phyloP scores from a whole-genome alignment of 2,329 filamentous ascomycete genomes.

The Aspergillus caelatus region DNA sequence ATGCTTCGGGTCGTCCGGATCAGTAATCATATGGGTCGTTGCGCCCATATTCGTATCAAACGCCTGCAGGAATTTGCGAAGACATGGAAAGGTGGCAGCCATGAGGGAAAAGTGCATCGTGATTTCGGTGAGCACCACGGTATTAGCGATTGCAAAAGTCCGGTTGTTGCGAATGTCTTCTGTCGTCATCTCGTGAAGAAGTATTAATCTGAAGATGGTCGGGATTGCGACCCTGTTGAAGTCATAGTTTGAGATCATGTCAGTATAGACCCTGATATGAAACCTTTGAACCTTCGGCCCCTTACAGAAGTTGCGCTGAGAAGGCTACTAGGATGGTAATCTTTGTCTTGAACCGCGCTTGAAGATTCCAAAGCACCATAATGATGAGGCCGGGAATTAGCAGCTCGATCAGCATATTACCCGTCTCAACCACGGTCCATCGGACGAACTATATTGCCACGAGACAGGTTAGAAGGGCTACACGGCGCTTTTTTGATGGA shows the following conservation, averaged over 20 bases:
- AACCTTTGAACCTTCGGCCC: fast-evolving
- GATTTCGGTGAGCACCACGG: background rate
- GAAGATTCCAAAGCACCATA: background rate
- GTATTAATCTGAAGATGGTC: background rate
- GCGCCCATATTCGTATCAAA: conserved; percentile 7
- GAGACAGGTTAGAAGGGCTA: background rate
- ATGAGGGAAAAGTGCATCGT: conserved; percentile 7
- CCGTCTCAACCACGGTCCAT: background rate
- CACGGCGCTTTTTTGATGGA: too few relatives aligned
- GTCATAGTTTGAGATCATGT: too few relatives aligned
- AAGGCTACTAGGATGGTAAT: background rate
- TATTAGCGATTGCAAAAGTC: background rate
- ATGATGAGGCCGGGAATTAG: conserved; percentile 3
- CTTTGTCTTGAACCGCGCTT: background rate
- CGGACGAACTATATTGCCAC: background rate
- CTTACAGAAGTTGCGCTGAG: background rate
- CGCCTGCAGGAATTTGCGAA: conserved; percentile 1
- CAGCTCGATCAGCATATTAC: background rate
- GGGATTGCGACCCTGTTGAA: background rate
- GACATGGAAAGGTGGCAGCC: conserved; percentile 3
- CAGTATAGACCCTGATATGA: too few relatives aligned
- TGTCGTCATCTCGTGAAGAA: background rate
- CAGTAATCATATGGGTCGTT: background rate
- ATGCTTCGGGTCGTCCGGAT: background rate
- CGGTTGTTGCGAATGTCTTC: background rate